Evolutionary conservation across 768 basidiomycete genomes (phyloP), one percentile per base, ranked within the genome.

Genomic region (Dioszegia hungarica): DNA sequence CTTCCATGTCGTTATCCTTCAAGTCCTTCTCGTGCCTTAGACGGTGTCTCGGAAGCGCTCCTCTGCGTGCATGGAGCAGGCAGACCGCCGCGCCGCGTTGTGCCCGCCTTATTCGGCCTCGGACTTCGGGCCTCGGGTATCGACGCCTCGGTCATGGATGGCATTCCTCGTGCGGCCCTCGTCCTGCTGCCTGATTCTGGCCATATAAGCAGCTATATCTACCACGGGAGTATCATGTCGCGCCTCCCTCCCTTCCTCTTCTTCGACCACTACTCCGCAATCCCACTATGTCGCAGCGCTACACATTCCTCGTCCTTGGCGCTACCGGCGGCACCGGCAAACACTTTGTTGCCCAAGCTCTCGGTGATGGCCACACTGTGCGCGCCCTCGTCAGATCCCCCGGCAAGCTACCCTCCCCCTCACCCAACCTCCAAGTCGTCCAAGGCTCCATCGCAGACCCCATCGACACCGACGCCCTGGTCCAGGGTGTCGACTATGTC

Each of bases 291-390:
- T 20, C 47, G 2, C 14, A 20, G 9, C 47, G 47, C 31, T 36
- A 3, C 36, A 51, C 52, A 2, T 63, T 63, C 38, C 55, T 63
- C 22, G 58, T 63, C n/a, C 46, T 63, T 29, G 62, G 62, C 15
- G 62, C 58, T 9, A 57, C 62, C 25, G 62, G 62, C 29, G 62
- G 62, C 6, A 63, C 62, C 3, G 62, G 62, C 36, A 63, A 60
- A 50, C 55, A 60, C 34, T 63, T 60, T 29, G 46, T 63, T 44
- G 20, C 34, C 14, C 37, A 27, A 24, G 58, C 58, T 17, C 48
- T 63, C 9, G 22, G 47, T 9, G 62, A 60, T 19, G 62, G 62
- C 12, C 62, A 63, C 40, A 29, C 17, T 5, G 62, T 63, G 12
- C 48, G 62, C 40, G 62, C 55, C 6, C 46, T 63, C n/a, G 58